phyloP scores from a whole-genome alignment of 352 stramenopile genomes.

The Phytophthora macrochlamydospora region DNA sequence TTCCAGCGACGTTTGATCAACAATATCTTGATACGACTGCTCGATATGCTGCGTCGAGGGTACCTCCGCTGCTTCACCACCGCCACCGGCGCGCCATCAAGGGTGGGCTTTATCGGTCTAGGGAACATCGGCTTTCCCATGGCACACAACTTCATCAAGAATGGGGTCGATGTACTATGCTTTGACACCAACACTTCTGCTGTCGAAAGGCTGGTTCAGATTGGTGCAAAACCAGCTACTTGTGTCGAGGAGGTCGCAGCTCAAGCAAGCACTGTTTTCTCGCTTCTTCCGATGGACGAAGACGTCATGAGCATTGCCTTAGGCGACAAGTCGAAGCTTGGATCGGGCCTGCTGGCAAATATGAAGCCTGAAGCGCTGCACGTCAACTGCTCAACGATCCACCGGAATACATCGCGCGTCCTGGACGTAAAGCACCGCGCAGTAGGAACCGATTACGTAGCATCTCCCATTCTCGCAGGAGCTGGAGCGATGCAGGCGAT shows the following conservation, averaged over 20 bases:
- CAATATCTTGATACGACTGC: too few species aligned
- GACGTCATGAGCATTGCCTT: slow-evolving; percentile 50
- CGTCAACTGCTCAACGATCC: slow-evolving; percentile 76
- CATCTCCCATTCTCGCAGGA: slow-evolving; percentile 73
- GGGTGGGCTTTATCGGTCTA: slow-evolving; percentile 89
- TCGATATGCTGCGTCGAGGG: too few species aligned
- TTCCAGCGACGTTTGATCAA: too few species aligned
- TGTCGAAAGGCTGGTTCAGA: slow-evolving; percentile 26
- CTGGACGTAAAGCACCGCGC: slow-evolving; percentile 45
- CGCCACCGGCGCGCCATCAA: background rate
- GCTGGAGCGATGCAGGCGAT: slow-evolving; percentile 69
- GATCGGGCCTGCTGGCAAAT: slow-evolving; percentile 43
- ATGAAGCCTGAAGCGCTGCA: slow-evolving; percentile 48
- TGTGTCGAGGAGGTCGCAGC: slow-evolving; percentile 50
- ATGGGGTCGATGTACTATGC: slow-evolving; percentile 59
- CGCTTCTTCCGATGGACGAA: slow-evolving; percentile 69
- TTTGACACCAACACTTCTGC: slow-evolving; percentile 57
- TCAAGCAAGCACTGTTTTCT: slow-evolving; percentile 51
- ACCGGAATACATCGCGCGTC: slow-evolving; percentile 60
- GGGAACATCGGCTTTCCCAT: slow-evolving; percentile 94
- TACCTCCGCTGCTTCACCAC: too few species aligned
- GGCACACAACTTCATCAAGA: slow-evolving; percentile 87
- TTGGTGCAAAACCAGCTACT: slow-evolving; percentile 40
- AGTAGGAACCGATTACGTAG: slow-evolving; percentile 44
- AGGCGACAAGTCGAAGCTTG: slow-evolving; percentile 20